Base-by-base conservation (phyloP, 1,139 yeast species). In the Blastobotrys ciferrii region DNA sequence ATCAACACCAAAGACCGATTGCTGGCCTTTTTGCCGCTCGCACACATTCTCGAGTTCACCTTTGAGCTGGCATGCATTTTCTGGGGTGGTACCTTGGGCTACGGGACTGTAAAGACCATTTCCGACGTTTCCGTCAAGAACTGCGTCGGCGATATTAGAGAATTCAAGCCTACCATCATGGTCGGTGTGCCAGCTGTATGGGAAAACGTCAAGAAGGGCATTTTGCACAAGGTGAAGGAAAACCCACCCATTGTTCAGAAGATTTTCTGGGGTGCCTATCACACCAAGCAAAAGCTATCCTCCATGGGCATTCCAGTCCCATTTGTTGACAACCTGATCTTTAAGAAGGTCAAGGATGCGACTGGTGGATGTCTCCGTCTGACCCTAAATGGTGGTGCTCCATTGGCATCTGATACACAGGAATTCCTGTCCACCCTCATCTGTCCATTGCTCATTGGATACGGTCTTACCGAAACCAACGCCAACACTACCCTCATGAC, bases 161-260 rank as follows among this genome's bases (percentile, higher is more conserved):
- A 86, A 64, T 87, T 88, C 70, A 78, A 80, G 67, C 99, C 99
- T 53, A 85, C 96, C 9, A 71, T 92, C 58, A 87, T 92, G 96
- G 96, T 89, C 56, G 98, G 96, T 67, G 98, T 94, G 49, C 98
- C 98, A 13, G 96, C 98, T 2, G 98, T 92, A 48, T 94, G 97
- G 96, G 99, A 92, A 74, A 78, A 85, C 28, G 88, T 92, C 53
- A 84, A 95, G 70, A 92, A 92, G 74, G 99, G 98, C 50, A 86
- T 92, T 52, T 59, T 87, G 55, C 78, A 80, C 48, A 91, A 91
- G 71, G 77, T 94, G 53, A 74, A 75, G 57, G 79, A 80, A 60
- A 77, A 77, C 62, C 87, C 96, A 12, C 61, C 80, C 13, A 58
- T 84, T 32, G 76, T 80, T 36, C 96, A 89, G 70, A 86, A 80